Evolutionary conservation across 164 flowering plant species (phyloP).

Genomic region (Piper betle): DNA sequence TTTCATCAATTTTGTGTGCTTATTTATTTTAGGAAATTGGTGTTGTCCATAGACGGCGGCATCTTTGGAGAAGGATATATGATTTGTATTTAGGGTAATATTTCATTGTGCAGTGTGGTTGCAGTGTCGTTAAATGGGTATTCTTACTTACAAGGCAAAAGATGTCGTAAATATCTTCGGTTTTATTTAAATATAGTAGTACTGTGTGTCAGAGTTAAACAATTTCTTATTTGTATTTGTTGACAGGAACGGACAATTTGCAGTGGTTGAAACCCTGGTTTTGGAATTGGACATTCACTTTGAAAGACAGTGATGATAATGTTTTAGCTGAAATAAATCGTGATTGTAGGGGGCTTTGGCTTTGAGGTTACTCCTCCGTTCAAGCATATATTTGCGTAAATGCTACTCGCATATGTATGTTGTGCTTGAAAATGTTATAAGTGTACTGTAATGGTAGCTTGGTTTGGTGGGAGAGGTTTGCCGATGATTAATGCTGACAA

Average conservation of each 20-base stretch:
- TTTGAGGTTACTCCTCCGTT: constrained; percentile 54
- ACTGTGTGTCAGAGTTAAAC: background rate
- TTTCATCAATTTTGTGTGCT: background rate
- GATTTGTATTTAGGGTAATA: constrained; percentile 90
- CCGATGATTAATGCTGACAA: background rate
- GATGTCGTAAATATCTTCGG: no score
- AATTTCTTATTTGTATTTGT: background rate
- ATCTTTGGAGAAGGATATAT: constrained; percentile 95
- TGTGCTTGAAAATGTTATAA: background rate
- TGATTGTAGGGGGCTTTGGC: constrained; percentile 96
- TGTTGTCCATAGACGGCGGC: constrained; percentile 95
- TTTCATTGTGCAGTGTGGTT: background rate
- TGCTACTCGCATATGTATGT: background rate
- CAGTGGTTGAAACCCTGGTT: constrained; percentile 96
- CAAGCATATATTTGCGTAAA: background rate
- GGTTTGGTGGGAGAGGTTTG: no score
- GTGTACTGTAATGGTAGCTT: no score
- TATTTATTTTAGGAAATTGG: constrained; percentile 62
- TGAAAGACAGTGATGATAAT: constrained; percentile 72
- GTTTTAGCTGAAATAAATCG: constrained; percentile 87
- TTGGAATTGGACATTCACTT: constrained; percentile 95
- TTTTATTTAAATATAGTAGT: no score
- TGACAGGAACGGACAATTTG: constrained; percentile 72
- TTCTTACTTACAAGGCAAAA: no score
- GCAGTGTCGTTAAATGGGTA: no score